Conservation (phyloP, 73 alveolate genomes). For the Tetrahymena borealis region DNA sequence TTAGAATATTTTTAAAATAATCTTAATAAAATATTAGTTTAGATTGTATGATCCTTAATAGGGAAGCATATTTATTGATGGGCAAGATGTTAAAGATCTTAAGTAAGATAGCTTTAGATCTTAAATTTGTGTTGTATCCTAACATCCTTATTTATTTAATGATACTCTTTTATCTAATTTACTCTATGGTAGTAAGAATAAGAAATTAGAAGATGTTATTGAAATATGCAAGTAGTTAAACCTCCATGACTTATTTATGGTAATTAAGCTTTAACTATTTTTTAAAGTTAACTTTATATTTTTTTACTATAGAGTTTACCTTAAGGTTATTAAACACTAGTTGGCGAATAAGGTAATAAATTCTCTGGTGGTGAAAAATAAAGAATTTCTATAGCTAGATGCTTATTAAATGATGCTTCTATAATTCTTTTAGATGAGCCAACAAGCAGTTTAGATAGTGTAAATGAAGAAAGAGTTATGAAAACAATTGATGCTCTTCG, state of each 20-base stretch:
- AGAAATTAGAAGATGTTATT: constrained; percentile 61
- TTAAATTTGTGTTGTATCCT: constrained; percentile 63
- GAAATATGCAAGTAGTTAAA: constrained; percentile 50
- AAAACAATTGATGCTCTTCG: constrained; percentile 64
- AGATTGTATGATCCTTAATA: constrained; percentile 52
- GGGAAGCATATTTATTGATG: constrained; percentile 67
- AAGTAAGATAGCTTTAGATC: constrained; percentile 63
- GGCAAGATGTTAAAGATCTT: constrained; percentile 55
- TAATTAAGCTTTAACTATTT: not conserved
- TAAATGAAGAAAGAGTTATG: constrained; percentile 74
- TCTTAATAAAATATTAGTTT: not conserved
- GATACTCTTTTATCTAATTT: constrained; percentile 71
- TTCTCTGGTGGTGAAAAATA: constrained; percentile 90
- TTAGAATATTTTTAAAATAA: not conserved
- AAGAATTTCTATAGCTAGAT: constrained; percentile 78
- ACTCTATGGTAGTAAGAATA: constrained; percentile 63
- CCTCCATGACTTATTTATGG: constrained; percentile 17
- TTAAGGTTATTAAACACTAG: constrained; percentile 71
- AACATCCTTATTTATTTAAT: constrained; percentile 71
- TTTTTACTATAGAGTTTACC: constrained; percentile 41
- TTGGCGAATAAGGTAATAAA: constrained; percentile 79
- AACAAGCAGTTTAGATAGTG: constrained; percentile 74
- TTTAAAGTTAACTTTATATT: not conserved
- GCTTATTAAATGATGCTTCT: constrained; percentile 64
- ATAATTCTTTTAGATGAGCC: constrained; percentile 84